These are phyloP conservation scores for Raffaelea albimanens DNA, from an alignment of 2,329 filamentous ascomycete species.

Conservation along the genomic window DNA sequence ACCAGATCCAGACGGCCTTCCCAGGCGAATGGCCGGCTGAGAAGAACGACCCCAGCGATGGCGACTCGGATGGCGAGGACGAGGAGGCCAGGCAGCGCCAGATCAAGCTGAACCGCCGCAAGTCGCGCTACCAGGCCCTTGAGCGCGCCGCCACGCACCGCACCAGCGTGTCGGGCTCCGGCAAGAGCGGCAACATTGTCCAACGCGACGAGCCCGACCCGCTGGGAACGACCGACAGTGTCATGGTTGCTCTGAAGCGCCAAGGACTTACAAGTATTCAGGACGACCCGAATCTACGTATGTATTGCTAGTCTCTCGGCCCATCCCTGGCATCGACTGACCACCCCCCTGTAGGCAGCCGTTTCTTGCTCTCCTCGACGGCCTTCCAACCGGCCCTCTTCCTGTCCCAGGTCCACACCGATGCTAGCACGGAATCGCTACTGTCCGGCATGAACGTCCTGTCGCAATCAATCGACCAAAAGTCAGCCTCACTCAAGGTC, in stretches of 20 bases:
- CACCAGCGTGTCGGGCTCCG: slow-evolving; percentile 59
- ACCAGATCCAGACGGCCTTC: slow-evolving; percentile 70
- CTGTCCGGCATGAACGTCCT: slow-evolving; percentile 76
- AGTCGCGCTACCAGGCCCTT: slow-evolving; percentile 76
- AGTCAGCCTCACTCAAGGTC: slow-evolving; percentile 91
- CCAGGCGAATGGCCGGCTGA: slow-evolving; percentile 82
- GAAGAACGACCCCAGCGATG: slow-evolving; percentile 53
- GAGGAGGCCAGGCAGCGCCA: slow-evolving; percentile 43
- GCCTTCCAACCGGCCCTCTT: slow-evolving; percentile 90
- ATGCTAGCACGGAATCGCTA: slow-evolving; percentile 72
- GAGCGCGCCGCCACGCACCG: slow-evolving; percentile 64
- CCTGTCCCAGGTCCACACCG: slow-evolving; percentile 81
- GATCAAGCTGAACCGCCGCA: slow-evolving; percentile 47
- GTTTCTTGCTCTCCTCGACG: slow-evolving; percentile 90
- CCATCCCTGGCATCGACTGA: slow-evolving; percentile 1
- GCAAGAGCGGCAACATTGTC: slow-evolving; percentile 57
- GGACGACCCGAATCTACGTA: slow-evolving; percentile 70
- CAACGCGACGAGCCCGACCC: slow-evolving; percentile 91
- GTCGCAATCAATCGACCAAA: slow-evolving; percentile 89
- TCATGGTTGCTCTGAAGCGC: slow-evolving; percentile 68
- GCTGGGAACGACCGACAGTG: slow-evolving; percentile 77
- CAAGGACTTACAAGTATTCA: slow-evolving; percentile 66
- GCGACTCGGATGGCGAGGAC: neutral
- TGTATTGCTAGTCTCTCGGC: slow-evolving; percentile 20
- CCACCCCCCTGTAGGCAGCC: slow-evolving; percentile 55